Evolutionary conservation across 495 filamentous ascomycete species (phyloP).

Genomic region (Penicillium psychrofluorescens): DNA sequence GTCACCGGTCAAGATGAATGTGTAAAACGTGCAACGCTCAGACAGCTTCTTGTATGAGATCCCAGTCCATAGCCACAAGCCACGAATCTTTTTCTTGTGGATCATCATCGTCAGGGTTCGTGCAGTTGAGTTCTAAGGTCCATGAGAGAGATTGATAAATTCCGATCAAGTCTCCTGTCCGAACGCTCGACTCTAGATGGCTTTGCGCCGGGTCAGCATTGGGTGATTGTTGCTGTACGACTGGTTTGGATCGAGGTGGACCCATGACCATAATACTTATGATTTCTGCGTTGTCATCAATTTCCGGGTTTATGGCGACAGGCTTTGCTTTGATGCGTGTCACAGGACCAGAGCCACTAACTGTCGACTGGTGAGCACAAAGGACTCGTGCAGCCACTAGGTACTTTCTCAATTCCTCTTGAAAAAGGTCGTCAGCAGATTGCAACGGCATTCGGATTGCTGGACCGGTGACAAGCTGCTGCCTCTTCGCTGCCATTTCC

Average conservation of each 20-base stretch:
- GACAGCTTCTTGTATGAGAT: slow-evolving; percentile 11
- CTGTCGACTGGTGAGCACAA: slow-evolving; percentile 8
- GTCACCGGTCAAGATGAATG: too few species aligned
- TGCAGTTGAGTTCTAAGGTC: too few species aligned
- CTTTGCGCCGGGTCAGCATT: too few species aligned
- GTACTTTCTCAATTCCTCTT: slow-evolving; percentile 11
- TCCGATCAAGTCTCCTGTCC: slow-evolving; percentile 20
- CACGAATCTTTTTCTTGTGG: slow-evolving; percentile 9
- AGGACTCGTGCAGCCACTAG: slow-evolving; percentile 13
- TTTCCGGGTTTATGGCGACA: neutral
- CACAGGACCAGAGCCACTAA: slow-evolving; percentile 23
- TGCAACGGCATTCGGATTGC: neutral
- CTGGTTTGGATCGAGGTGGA: slow-evolving; percentile 12
- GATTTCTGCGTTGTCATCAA: neutral
- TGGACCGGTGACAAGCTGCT: slow-evolving; percentile 6
- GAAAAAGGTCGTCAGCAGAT: neutral
- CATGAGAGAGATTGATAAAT: slow-evolving; percentile 15
- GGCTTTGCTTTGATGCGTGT: slow-evolving; percentile 19
- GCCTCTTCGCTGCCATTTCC: slow-evolving; percentile 31
- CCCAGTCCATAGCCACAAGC: slow-evolving; percentile 38
- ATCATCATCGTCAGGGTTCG: neutral
- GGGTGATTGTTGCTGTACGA: too few species aligned
- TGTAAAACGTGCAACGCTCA: too few species aligned
- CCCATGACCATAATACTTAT: slow-evolving; percentile 28
- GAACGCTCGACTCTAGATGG: neutral